These are phyloP conservation scores for Tympanopsis confertula DNA, from an alignment of 2,329 filamentous ascomycete species.

Conservation along the genomic window DNA sequence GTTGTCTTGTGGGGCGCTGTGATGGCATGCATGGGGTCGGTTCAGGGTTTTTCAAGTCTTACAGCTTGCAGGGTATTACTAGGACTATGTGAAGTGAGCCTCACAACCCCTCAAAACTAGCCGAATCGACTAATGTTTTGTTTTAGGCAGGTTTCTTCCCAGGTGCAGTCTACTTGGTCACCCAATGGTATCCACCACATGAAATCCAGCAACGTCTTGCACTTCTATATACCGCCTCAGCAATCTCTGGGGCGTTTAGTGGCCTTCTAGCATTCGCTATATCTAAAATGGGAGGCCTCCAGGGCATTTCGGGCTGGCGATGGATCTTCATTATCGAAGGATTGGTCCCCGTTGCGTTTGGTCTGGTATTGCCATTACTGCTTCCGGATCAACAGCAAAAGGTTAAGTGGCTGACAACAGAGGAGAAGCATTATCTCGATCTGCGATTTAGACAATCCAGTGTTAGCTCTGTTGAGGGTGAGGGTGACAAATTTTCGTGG, in stretches of 20 bases:
- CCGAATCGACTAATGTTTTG: no score
- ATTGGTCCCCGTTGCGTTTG: constrained; percentile 40
- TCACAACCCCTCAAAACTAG: no score
- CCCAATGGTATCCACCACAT: constrained; percentile 50
- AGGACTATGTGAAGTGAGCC: no score
- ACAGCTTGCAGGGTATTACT: no score
- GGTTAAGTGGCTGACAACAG: constrained; percentile 40
- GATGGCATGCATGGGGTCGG: no score
- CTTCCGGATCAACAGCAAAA: constrained; percentile 47
- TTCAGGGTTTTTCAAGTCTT: no score
- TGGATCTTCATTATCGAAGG: constrained; percentile 54
- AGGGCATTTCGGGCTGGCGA: constrained; percentile 48
- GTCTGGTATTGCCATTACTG: constrained; percentile 38
- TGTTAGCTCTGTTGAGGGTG: no score
- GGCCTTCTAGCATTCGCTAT: constrained; percentile 56
- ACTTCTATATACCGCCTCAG: constrained; percentile 49
- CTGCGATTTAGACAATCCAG: no score
- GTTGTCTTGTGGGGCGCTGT: no score
- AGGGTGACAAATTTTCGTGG: no score
- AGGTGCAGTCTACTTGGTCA: constrained; percentile 45
- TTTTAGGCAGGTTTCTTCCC: constrained; percentile 44
- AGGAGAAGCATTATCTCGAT: constrained; percentile 32
- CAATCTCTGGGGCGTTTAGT: constrained; percentile 50
- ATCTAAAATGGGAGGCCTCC: constrained; percentile 47
- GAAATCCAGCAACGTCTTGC: constrained; percentile 50